Evolutionary conservation across 257 asterid species (phyloP), one percentile per base, ranked within the genome.

Genomic region (Primulina eburnea): DNA sequence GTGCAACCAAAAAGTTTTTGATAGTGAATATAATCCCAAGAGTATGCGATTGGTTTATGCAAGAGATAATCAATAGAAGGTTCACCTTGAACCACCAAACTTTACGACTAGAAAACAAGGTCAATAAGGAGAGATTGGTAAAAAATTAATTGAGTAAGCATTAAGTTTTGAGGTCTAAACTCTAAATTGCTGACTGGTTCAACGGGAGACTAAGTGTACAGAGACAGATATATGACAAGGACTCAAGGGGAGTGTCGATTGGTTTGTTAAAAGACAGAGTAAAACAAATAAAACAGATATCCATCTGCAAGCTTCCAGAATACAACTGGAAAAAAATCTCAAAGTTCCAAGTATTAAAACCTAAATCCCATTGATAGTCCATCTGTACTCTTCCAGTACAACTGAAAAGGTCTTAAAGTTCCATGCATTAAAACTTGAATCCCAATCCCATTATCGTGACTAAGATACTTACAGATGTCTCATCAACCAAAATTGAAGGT

Each of bases 401-500:
- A 50, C 57, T 17, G 21, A 6, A 14, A 33, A 38, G 7, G 28
- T 16, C 17, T 67, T 17, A 50, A 4, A 11, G 18, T 21, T 52
- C 29, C 16, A 32, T 67, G 30, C 21, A 47, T 17, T 43, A 52
- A 37, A 74, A 60, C 21, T 16, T 38, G 30, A 59, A 50, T 20
- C 16, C 38, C 24, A 59, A 50, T 20, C 16, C 38, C 24, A 28
- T 18, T 62, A 65, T 12, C 43, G 58, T 56, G 57, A 71, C 67
- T 9, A 24, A 53, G 60, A 61, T 62, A 86, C 99, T 86, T 76
- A 91, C 99, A 64, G 99, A 94, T 34, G 97, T 76, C 72, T 94
- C 99, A 74, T 94, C 99, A 76, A 94, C 99, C 87, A 94, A 83
- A 70, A 94, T 94, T 17, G 99, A 94, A 8, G 99, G 99, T 38